A percentile compares a stretch with the other conserved stretches of the same genome.
These are phyloP conservation scores for Plantago ovata DNA, from an alignment of 257 asterid genomes.

Conservation along the genomic window DNA sequence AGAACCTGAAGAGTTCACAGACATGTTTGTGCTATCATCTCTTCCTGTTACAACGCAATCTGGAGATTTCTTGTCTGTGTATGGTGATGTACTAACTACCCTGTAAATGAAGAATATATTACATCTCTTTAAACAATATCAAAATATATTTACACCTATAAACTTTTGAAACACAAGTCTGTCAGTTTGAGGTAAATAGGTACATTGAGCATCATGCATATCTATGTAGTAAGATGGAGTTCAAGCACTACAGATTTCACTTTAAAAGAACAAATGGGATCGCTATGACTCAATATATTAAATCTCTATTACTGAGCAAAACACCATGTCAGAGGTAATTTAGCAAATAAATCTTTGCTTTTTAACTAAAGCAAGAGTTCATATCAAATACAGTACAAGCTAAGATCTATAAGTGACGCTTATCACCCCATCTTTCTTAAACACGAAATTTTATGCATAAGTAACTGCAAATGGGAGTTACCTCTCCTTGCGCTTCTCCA, in stretches of 20 bases:
- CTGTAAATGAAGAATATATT: constrained; percentile 25
- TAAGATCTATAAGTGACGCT: not conserved
- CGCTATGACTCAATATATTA: no score
- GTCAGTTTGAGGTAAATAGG: no score
- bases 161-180: no score
- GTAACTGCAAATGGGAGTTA: constrained; percentile 20
- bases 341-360: not conserved
- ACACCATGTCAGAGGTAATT: no score
- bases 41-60: constrained; percentile 41
- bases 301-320: no score
- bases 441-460: not conserved
- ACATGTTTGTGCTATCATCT: constrained; percentile 34
- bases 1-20: constrained; percentile 45
- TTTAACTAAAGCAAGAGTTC: not conserved
- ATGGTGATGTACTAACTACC: constrained; percentile 51
- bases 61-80: constrained; percentile 32
- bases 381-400: not conserved
- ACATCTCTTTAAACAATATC: not conserved
- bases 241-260: no score
- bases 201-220: no score
- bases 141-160: no score
- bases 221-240: no score
- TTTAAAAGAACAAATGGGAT: no score
- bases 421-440: not conserved
- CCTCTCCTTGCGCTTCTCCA: constrained; percentile 98